phyloP scores from a whole-genome alignment of 2,329 filamentous ascomycete species.

The Aspergillus pseudoterreus region DNA sequence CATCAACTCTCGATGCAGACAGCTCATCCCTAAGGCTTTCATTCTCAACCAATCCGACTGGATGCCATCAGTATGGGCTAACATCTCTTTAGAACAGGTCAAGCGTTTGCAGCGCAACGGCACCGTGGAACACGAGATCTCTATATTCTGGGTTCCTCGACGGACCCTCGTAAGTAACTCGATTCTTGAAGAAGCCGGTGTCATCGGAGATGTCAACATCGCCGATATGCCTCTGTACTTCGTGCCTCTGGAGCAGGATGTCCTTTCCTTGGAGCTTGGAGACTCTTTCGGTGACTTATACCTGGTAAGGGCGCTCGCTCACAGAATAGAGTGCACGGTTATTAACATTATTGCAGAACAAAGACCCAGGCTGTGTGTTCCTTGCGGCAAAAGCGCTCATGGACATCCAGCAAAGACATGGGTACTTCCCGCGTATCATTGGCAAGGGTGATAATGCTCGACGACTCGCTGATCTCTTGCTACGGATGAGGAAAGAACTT shows the following conservation, averaged over 20 bases:
- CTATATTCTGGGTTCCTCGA: slow-evolving; percentile 92
- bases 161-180: slow-evolving; percentile 88
- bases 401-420: slow-evolving; percentile 86
- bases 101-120: slow-evolving; percentile 84
- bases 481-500: slow-evolving; percentile 87
- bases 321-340: background rate
- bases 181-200: slow-evolving; percentile 85
- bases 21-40: slow-evolving; percentile 44
- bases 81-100: slow-evolving; percentile 72
- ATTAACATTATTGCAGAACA: slow-evolving; percentile 50
- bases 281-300: slow-evolving; percentile 85
- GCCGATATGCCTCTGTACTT: slow-evolving; percentile 85
- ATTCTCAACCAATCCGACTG: slow-evolving; percentile 34
- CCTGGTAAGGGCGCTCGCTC: slow-evolving; percentile 50
- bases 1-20: slow-evolving; percentile 10
- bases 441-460: slow-evolving; percentile 96
- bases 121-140: slow-evolving; percentile 90
- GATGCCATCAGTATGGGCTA: slow-evolving; percentile 57
- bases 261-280: slow-evolving; percentile 85
- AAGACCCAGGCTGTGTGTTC: slow-evolving; percentile 88
- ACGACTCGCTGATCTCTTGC: slow-evolving; percentile 77
- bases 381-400: slow-evolving; percentile 88
- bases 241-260: slow-evolving; percentile 84
- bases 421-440: slow-evolving; percentile 88
- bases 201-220: slow-evolving; percentile 87